phyloP scores from a whole-genome alignment of 1,139 yeast genomes.

The Tardiomyces blankii region DNA sequence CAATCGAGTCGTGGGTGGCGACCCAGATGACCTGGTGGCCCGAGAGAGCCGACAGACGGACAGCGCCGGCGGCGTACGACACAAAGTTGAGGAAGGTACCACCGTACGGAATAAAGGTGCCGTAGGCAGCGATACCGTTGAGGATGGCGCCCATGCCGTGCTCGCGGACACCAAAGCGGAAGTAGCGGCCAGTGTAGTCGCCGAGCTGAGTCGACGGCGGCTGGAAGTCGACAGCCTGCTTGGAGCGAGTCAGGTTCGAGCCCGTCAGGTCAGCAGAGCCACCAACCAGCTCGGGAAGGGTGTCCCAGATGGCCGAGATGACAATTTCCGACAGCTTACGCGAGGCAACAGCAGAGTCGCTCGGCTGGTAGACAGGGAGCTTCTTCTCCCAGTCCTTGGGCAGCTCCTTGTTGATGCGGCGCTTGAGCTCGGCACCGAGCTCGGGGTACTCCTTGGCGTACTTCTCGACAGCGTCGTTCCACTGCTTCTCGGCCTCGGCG shows the following conservation, averaged over 20 bases:
- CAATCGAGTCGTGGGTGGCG: conserved; percentile 98
- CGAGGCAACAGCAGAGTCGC: conserved; percentile 80
- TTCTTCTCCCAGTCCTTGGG: conserved; percentile 76
- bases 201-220: conserved; percentile 76
- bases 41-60: conserved; percentile 87
- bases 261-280: conserved; percentile 99
- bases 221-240: conserved; percentile 86
- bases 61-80: conserved; percentile 96
- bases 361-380: conserved; percentile 71
- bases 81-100: conserved; percentile 99
- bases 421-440: conserved; percentile 65
- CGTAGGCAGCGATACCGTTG: conserved; percentile 96
- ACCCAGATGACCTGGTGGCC: conserved; percentile 95
- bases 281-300: conserved; percentile 84
- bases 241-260: conserved; percentile 90
- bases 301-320: conserved; percentile 50
- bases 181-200: conserved; percentile 83
- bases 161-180: conserved; percentile 98
- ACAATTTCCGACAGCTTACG: conserved; percentile 91
- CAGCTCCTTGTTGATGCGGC: conserved; percentile 73
- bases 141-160: conserved; percentile 99
- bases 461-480: conserved; percentile 54
- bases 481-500: conserved; percentile 54
- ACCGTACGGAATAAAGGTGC: conserved; percentile 89
- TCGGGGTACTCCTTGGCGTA: conserved; percentile 69